Base-by-base conservation (phyloP, 2,329 filamentous ascomycete species). In the Fusarium hostae region DNA sequence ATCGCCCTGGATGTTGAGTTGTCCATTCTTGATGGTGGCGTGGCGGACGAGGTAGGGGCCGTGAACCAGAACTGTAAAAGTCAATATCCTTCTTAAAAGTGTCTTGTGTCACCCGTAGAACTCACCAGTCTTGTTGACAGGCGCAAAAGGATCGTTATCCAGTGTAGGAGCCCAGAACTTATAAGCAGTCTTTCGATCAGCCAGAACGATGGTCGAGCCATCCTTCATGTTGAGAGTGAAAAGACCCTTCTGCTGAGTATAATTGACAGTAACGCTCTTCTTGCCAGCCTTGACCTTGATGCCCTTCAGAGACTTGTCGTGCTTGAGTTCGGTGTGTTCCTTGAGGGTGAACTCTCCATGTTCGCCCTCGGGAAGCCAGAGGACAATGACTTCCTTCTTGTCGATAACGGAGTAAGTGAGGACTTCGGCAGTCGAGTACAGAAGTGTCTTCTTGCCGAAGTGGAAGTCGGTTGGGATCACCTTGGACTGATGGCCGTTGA, bases 401-500 rank as follows among this genome's bases (percentile, higher is more conserved):
- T 87, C 85, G 11, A 88, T 81, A 1, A 83, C 67, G 1, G 85
- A 80, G 59, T 87, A 86, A 68, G 84, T 88, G 15, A 89, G 75
- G 1, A 89, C 81, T 66, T 89, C 87, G 0, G 86, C 85, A 2
- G 87, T 88, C 1, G 86, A 87, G 75, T 89, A 89, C 0, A 89
- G 75, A 1, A 89, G 76, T 0, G 78, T 85, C 66, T 87, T 81
- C 11, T 79, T 76, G 2, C 88, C 89, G 41, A 90, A 85, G 2
- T 70, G 77, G 62, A 90, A 91, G 70, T 91, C 89, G 0, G 88
- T 88, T 0, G 88, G 86, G 6, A 90, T 77, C 20, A 91, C 87
- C 81, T 91, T 90, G 11, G 88, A 86, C 60, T 90, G 86, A 40
- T 89, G 86, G 3, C 89, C 89, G 60, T 90, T 85, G 43, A 91